Base-by-base conservation (phyloP, 345 rosid genomes). In the Microcos paniculata region DNA sequence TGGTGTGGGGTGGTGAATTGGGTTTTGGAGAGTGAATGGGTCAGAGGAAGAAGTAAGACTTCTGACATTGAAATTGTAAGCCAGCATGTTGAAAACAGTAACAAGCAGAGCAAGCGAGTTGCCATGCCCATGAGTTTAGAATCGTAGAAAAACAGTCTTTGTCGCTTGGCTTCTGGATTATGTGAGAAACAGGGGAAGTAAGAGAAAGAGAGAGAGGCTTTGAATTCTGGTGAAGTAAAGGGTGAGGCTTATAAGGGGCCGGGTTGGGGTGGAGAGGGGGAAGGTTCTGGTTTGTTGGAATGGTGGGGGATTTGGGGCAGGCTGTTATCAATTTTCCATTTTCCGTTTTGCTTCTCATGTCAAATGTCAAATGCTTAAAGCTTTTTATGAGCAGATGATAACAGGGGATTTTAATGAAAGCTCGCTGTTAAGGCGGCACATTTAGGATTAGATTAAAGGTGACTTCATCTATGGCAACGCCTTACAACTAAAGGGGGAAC, bases 21-120 rank as follows among this genome's bases (percentile, higher is more conserved):
- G 78, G 91, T 69, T 67, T 79, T 73, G 58, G 96, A 90, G 65
- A 93, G 90, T 28, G 94, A 84, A 88, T 92, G 91, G 0, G 89
- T 84, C 42, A 96, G 83, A 14, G 90, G 94, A 33, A 93, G 80
- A 19, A 87, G 70, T 5, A 87, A 61, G 61, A 72, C 14, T 45
- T 85, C 57, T 9, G 90, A 79, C 23, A 59, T 21, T 4, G 86
- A 77, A 16, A 80, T 15, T 6, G 83, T 59, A 82, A 77, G 13
- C 72, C 76, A 74, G 11, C 31, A 74, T 38, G 56, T 21, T 70
- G 67, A 65, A 69, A 85, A 33, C 68, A 78, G 86, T 28, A 88
- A 2, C 40, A 85, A 75, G 59, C 74, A 69, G 74, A 85, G 77
- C 18, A 76, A 5, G 69, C 53, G 45, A 64, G 71, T 51, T 28